Base-by-base conservation (phyloP, 208 protist species). In the Acanthamoeba comandoni region DNA sequence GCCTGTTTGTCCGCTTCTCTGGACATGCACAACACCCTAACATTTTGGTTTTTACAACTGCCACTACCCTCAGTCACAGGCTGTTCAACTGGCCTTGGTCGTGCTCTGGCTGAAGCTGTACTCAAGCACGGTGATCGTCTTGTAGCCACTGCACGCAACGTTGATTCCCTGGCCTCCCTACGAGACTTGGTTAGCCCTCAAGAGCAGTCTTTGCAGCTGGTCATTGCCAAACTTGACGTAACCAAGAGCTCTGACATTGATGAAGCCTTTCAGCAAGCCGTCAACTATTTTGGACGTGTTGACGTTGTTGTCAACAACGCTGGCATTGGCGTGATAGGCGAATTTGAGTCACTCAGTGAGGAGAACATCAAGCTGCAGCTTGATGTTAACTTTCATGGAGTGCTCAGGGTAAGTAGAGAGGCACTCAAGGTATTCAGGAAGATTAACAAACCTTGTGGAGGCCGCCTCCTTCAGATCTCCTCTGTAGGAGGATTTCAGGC, bases 241-340 rank as follows among this genome's bases (percentile, higher is more conserved):
- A 92, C 51, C 12, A 75, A 58, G 15, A 60, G n/a, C 31, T 19
- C 17, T 7, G 13, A 29, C 9, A 48, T 73, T 19, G 13, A 79
- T 3, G 53, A 13, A 5, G 60, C 39, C 3, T 39, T 92, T 26
- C 24, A 71, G 15, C n/a, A 86, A 43, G 89, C 89, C 5, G 60
- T 92, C 8, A 24, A 9, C 8, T 31, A 49, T 19, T 92, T 79
- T 43, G 89, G 89, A 7, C 43, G 39, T 5, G 52, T 92, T 58
- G 89, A 92, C 31, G 51, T 92, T 0, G 39, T 92, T 5, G 80
- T 92, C 43, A 92, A 92, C 80, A 92, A 92, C 51, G 88, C 88
- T 17, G 88, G 75, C 13, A 87, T 65, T 43, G 70, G 57, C 64
- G 26, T 86, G 7, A 9, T 48, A 9, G 71, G 71, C n/a, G 71